These are phyloP conservation scores for Vitis rupestris DNA, from an alignment of 164 flowering plant species.

Conservation along the genomic window DNA sequence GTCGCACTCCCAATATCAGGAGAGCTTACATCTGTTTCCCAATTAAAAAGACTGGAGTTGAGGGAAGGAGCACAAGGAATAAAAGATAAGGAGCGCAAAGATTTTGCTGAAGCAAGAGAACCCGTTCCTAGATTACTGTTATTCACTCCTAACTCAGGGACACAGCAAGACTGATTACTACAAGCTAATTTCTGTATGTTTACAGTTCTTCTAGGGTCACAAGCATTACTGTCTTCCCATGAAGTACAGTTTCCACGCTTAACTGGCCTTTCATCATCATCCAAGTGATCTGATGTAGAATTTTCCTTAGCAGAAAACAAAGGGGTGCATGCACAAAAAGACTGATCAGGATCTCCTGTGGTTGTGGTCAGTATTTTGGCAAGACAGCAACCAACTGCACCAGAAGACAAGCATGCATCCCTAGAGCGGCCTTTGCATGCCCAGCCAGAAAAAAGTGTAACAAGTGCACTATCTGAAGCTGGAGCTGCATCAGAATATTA, in stretches of 20 bases:
- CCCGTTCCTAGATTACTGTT: constrained; percentile 49
- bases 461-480: constrained; percentile 70
- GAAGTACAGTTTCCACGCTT: constrained; percentile 37
- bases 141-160: constrained; percentile 83
- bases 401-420: constrained; percentile 61
- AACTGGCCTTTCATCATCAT: constrained; percentile 32
- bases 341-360: constrained; percentile 21
- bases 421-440: constrained; percentile 79
- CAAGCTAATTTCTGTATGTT: constrained; percentile 28
- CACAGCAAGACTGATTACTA: constrained; percentile 64
- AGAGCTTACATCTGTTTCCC: constrained; percentile 69
- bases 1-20: constrained; percentile 35
- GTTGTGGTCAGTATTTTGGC: constrained; percentile 30
- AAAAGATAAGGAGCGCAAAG: constrained; percentile 65
- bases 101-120: constrained; percentile 64
- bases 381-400: constrained; percentile 58
- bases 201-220: constrained; percentile 14
- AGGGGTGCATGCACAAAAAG: constrained; percentile 36
- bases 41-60: constrained; percentile 81
- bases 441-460: constrained; percentile 93
- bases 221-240: constrained; percentile 18
- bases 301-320: constrained; percentile 20
- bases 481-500: constrained; percentile 66
- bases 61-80: constrained; percentile 76
- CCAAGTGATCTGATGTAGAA: constrained; percentile 20